Conservation (phyloP, 2,329 filamentous ascomycete species). For the Aureobasidium sp. region DNA sequence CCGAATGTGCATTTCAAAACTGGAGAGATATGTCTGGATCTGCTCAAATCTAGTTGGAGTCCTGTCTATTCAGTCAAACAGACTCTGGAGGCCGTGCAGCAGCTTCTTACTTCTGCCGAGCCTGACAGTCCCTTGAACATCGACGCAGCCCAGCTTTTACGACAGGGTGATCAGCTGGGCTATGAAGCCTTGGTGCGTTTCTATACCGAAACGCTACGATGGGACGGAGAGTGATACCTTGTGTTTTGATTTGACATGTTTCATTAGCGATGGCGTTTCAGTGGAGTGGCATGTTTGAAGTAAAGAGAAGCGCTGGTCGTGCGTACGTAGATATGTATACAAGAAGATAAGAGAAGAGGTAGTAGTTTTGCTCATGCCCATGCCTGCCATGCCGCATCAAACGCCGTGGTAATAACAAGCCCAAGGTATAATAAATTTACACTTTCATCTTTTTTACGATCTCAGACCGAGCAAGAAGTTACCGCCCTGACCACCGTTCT, state of each 20-base stretch:
- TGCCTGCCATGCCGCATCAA: slow-evolving; percentile 14
- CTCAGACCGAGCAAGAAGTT: slow-evolving; percentile 63
- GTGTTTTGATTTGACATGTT: background rate
- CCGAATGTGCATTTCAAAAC: slow-evolving; percentile 68
- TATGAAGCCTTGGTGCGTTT: slow-evolving; percentile 65
- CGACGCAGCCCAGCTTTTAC: slow-evolving; percentile 64
- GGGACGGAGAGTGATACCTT: background rate
- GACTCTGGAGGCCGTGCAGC: slow-evolving; percentile 64
- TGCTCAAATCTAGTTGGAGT: slow-evolving; percentile 72
- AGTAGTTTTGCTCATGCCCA: slow-evolving; percentile 12
- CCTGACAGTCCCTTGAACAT: slow-evolving; percentile 72
- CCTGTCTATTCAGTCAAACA: slow-evolving; percentile 76
- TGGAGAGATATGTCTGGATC: slow-evolving; percentile 90
- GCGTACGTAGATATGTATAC: slow-evolving; percentile 12
- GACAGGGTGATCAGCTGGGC: slow-evolving; percentile 61
- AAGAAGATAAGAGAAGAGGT: slow-evolving; percentile 15
- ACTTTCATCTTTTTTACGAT: slow-evolving; percentile 30
- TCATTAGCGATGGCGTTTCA: slow-evolving; percentile 9
- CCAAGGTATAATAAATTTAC: slow-evolving; percentile 4
- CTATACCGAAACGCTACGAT: slow-evolving; percentile 55
- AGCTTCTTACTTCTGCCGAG: slow-evolving; percentile 62
- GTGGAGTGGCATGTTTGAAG: background rate
- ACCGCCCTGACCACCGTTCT: slow-evolving; percentile 43
- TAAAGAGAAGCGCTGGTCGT: slow-evolving; percentile 9
- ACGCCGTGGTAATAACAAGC: slow-evolving; percentile 9